Conservation (phyloP, 257 asterid species). For the Solanum ossicruentum region DNA sequence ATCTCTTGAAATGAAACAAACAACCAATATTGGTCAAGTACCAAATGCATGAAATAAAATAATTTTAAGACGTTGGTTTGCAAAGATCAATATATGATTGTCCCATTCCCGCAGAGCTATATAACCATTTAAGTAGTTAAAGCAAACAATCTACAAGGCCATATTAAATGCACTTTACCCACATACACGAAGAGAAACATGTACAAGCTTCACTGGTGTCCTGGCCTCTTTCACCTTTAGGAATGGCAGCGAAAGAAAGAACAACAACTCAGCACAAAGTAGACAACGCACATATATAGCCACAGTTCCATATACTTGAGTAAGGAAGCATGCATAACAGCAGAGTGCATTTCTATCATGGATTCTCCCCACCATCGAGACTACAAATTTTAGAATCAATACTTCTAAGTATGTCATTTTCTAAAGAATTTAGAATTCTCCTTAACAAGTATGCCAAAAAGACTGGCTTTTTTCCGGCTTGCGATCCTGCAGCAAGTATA, state of each 20-base stretch:
- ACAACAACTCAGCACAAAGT: neutral
- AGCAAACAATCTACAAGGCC: neutral
- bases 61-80: neutral
- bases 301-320: neutral
- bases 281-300: neutral
- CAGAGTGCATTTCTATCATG: neutral
- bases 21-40: neutral
- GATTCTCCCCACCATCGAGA: neutral
- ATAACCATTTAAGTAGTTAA: neutral
- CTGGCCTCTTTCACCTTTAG: neutral
- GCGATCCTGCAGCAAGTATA: neutral
- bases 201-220: neutral
- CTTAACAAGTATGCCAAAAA: neutral
- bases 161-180: neutral
- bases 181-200: neutral
- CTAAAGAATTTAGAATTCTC: neutral
- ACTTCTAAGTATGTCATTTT: neutral
- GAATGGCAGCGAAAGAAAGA: neutral
- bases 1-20: neutral
- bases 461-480: neutral
- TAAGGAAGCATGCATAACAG: neutral
- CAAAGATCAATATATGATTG: neutral
- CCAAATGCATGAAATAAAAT: neutral
- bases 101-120: neutral
- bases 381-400: neutral